Evolutionary conservation across 1,139 yeast species (phyloP), one percentile per base, ranked within the genome.

Genomic region (Blastobotrys aristatus): DNA sequence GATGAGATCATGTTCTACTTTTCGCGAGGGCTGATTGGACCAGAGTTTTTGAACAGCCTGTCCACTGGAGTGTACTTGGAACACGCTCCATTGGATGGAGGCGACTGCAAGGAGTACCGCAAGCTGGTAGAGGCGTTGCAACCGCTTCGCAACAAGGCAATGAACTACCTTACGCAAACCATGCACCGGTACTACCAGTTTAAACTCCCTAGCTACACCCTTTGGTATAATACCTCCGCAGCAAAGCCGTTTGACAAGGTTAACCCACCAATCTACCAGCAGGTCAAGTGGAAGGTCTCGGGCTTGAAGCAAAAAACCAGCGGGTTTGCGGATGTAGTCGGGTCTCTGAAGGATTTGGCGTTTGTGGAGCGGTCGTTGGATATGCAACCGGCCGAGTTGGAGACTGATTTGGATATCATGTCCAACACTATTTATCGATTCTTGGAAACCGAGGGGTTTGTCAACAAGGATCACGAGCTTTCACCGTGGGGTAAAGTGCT

Each of bases 131-230:
- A 68, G 37, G 68, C 69, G 29, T 73, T 79, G 42, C 70, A 72
- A 34, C 74, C 76, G 20, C 58, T 72, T 22, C 76, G 82, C 53
- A 82, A 84, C 50, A 73, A 75, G 53, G 81, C 82, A 49, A 71
- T 85, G 53, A 84, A 84, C 55, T 70, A 87, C 48, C 65, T 90
- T 27, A 81, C 95, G 14, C 83, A 80, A 56, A 76, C 83, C 27
- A 74, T 90, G 57, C 84, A 89, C 50, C 79, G 97, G 61, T 92
- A 87, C 65, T 89, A 82, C 64, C 97, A 90, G 63, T 83, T 79
- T 50, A 87, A 84, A 61, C 81, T 77, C 50, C 74, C 86, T 36
- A 58, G 57, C 30, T 50, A 59, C 29, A 48, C 51, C 16, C 51
- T 48, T 37, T 84, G 88, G 82, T 84, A 75, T 62, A 44, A 48